Evolutionary conservation across 371 early-diverging fungal species (phyloP).

Genomic region (Blakeslea trispora): DNA sequence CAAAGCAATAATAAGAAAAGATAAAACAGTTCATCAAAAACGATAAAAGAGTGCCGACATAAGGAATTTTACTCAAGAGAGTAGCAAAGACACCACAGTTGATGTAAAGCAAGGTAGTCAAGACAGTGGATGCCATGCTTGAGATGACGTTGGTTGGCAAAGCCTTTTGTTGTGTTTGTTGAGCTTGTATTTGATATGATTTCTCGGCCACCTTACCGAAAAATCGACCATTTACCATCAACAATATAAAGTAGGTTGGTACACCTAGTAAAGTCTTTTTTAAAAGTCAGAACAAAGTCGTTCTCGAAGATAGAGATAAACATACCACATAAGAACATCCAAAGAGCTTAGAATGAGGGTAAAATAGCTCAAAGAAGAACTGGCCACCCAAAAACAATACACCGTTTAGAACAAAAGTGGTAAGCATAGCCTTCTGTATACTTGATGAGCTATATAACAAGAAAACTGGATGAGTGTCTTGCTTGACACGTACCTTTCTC

Average conservation of each 20-base stretch:
- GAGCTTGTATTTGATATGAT: constrained; percentile 29
- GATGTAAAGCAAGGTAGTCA: constrained; percentile 42
- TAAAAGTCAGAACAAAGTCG: neutral
- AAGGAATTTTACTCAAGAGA: constrained; percentile 36
- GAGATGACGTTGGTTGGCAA: constrained; percentile 9
- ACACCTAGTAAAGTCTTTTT: constrained; percentile 33
- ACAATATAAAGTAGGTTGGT: constrained; percentile 41
- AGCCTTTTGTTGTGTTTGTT: constrained; percentile 8
- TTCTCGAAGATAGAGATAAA: neutral
- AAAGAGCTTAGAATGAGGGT: constrained; percentile 25
- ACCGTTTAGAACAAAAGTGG: constrained; percentile 39
- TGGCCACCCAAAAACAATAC: constrained; percentile 39
- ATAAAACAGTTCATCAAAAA: constrained; percentile 48
- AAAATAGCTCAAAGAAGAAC: constrained; percentile 35
- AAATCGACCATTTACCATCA: constrained; percentile 39
- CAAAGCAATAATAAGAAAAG: constrained; percentile 48
- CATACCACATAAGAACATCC: constrained; percentile 44
- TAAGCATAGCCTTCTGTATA: constrained; percentile 38
- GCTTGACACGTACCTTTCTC: neutral
- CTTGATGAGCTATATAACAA: constrained; percentile 26
- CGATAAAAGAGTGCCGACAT: constrained; percentile 38
- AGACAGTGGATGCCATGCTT: constrained; percentile 38
- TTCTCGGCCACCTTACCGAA: constrained; percentile 46
- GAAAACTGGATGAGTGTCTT: neutral
- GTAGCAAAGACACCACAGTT: constrained; percentile 39